Conservation (phyloP, 768 basidiomycete species). For the Boletus reticulatus region DNA sequence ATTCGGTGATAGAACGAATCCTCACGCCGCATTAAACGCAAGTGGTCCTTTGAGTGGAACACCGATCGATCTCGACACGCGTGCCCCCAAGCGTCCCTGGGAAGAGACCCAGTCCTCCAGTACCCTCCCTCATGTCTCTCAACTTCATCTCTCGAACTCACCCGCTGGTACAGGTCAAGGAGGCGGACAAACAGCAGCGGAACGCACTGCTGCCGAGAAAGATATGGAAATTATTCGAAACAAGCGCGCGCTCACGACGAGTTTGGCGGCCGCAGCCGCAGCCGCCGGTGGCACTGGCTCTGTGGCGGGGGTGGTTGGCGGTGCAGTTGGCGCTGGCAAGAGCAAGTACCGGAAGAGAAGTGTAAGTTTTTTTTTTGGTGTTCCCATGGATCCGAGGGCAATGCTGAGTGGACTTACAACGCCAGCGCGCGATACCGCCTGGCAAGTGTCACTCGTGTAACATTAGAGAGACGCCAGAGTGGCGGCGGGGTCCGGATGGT, state of each 20-base stretch:
- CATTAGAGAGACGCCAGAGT: slow-evolving; percentile 86
- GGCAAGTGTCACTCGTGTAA: slow-evolving; percentile 88
- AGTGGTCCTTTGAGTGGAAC: slow-evolving; percentile 19
- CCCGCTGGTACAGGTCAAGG: slow-evolving; percentile 10
- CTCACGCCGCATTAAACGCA: slow-evolving; percentile 31
- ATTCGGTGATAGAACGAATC: slow-evolving; percentile 20
- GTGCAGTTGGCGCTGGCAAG: slow-evolving; percentile 39
- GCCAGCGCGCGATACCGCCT: slow-evolving; percentile 78
- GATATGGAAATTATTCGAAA: slow-evolving; percentile 85
- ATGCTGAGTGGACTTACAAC: slow-evolving; percentile 26
- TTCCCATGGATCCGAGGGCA: background rate
- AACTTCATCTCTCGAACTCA: slow-evolving; percentile 22
- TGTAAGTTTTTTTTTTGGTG: slow-evolving; percentile 44
- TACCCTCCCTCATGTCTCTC: slow-evolving; percentile 21
- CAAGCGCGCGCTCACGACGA: slow-evolving; percentile 70
- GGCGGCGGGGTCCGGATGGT: slow-evolving; percentile 82
- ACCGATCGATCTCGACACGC: slow-evolving; percentile 31
- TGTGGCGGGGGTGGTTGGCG: slow-evolving; percentile 29
- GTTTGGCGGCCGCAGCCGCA: slow-evolving; percentile 50
- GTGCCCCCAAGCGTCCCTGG: slow-evolving; percentile 78
- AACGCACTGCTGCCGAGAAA: slow-evolving; percentile 68
- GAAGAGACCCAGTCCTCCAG: slow-evolving; percentile 47
- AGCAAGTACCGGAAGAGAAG: slow-evolving; percentile 84
- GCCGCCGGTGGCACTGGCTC: slow-evolving; percentile 34
- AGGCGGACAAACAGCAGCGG: slow-evolving; percentile 33